Evolutionary conservation across 257 asterid species (phyloP).

Genomic region (Knoxia roxburghii): DNA sequence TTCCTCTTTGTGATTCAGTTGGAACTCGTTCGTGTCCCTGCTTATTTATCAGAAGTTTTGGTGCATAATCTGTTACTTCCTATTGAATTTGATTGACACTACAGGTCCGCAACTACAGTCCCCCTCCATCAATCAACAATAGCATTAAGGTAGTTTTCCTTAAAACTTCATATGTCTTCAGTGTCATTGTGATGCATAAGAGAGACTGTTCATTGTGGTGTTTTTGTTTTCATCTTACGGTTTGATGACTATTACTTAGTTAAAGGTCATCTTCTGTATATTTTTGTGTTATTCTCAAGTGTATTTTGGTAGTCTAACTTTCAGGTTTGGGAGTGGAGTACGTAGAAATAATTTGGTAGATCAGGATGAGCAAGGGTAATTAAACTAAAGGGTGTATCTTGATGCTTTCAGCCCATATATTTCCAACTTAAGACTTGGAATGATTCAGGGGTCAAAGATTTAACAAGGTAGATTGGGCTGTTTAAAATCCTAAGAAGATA

Average conservation of each 20-base stretch:
- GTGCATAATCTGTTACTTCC: constrained; percentile 12
- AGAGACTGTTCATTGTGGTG: background rate
- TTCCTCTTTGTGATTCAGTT: background rate
- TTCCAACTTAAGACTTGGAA: background rate
- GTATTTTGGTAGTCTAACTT: background rate
- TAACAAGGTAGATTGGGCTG: background rate
- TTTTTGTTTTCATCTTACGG: background rate
- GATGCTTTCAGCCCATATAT: background rate
- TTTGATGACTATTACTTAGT: background rate
- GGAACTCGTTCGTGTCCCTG: background rate
- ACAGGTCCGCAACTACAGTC: constrained; percentile 81
- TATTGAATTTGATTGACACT: constrained; percentile 20
- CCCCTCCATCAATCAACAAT: constrained; percentile 75
- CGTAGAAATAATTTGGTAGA: background rate
- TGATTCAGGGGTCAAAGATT: background rate
- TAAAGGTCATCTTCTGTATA: background rate
- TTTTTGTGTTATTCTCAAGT: background rate
- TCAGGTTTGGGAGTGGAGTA: background rate
- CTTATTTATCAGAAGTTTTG: background rate
- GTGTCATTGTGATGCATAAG: too few species aligned
- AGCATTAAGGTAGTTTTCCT: constrained; percentile 74
- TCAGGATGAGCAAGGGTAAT: background rate
- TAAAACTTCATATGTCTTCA: too few species aligned
- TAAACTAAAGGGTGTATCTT: background rate
- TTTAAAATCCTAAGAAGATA: background rate